A percentile compares a stretch with the other conserved stretches of the same genome.
These are phyloP conservation scores for Aristolochia contorta DNA, from an alignment of 164 flowering plant species.

Conservation along the genomic window DNA sequence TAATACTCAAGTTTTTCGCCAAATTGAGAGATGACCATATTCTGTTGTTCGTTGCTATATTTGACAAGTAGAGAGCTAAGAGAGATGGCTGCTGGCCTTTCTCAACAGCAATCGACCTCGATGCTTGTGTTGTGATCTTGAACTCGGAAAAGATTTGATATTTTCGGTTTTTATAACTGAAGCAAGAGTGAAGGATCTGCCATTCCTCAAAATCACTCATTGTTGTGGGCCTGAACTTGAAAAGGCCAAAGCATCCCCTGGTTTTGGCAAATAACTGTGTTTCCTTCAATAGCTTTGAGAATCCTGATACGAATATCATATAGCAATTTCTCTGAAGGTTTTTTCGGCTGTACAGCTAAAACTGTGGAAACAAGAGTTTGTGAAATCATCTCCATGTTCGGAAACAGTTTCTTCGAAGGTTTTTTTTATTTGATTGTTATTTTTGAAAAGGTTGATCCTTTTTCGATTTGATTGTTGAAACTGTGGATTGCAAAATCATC, in stretches of 20 bases:
- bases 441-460: too few species aligned
- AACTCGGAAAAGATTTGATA: constrained; percentile 1
- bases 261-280: neutral
- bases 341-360: constrained; percentile 11
- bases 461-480: too few species aligned
- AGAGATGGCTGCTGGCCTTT: constrained; percentile 15
- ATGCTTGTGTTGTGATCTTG: constrained; percentile 15
- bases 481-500: too few species aligned
- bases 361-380: constrained; percentile 44
- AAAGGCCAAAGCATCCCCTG: constrained; percentile 24
- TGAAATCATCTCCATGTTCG: constrained; percentile 36
- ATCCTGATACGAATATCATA: neutral
- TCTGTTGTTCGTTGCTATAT: constrained; percentile 36
- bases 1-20: constrained; percentile 4
- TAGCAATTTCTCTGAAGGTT: neutral
- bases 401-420: too few species aligned
- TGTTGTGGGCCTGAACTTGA: constrained; percentile 36
- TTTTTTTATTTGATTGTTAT: too few species aligned
- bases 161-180: constrained; percentile 16
- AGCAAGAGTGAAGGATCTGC: constrained; percentile 33
- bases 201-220: constrained; percentile 26
- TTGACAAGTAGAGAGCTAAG: constrained; percentile 37
- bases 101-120: constrained; percentile 17
- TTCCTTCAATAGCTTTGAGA: neutral
- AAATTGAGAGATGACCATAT: constrained; percentile 27